Base-by-base conservation (phyloP, 2,329 filamentous ascomycete genomes). In the Phaeophleospora eucalypticola region DNA sequence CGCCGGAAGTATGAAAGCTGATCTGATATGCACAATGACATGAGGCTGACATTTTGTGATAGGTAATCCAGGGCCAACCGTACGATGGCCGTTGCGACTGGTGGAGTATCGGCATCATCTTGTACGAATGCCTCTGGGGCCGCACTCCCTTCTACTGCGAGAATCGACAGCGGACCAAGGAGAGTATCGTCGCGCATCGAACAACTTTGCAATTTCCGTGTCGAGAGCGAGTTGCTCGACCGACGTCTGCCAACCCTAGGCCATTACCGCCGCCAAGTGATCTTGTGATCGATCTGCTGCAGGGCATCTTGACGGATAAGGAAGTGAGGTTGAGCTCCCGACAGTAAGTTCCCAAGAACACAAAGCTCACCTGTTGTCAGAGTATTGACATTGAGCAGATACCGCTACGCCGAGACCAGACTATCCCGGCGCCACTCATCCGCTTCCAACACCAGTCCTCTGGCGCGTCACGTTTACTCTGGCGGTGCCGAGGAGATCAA, bases 11-110 rank as follows among this genome's bases (percentile, higher is more conserved):
- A 6, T 8, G 19, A n/a, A n/a, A n/a, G n/a, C n/a, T n/a, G n/a
- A n/a, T n/a, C n/a, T n/a, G n/a, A n/a, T n/a, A n/a, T n/a, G n/a
- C n/a, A n/a, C n/a, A n/a, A n/a, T n/a, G n/a, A n/a, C n/a, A n/a
- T n/a, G n/a, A n/a, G n/a, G 16, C 36, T 9, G 36, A 37, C 36
- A 17, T 9, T 18, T 10, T 12, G 12, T 37, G n/a, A 6, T 12
- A 37, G 71, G 87, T 97, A 15, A 84, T 96, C 48, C 75, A 79
- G 55, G 88, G 90, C 20, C 79, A 89, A 40, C 71, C 78, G 32
- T 97, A 97, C 66, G 93, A 97, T 68, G 91, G 87, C 21, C 79
- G 91, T 62, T 97, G 91, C 69, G 91, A 97, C 69, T 97, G 80
- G 89, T 97, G 87, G 91, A 96, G 90, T 69, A 81, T 97, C 58